A percentile compares a stretch with the other conserved stretches of the same genome.
Evolutionary conservation across 257 asterid species (phyloP).

Genomic region (Solanum sejunctum): DNA sequence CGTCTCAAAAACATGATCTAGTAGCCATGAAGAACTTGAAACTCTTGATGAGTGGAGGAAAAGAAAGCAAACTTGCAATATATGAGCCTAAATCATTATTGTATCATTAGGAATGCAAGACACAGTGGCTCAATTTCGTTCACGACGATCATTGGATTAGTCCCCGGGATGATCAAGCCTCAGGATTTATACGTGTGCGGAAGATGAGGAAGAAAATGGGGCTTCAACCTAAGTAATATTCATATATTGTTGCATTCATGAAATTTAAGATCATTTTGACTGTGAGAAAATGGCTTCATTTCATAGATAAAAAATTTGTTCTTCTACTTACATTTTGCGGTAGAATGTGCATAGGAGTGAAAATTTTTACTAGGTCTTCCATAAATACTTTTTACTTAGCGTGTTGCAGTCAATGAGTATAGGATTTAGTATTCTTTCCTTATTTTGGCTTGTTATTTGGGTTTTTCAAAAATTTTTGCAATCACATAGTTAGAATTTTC

Average conservation of each 20-base stretch:
- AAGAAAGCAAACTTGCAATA: constrained; percentile 45
- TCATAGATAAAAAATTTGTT: neutral
- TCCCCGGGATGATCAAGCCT: too few species aligned
- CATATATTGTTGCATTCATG: neutral
- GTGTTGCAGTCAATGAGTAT: neutral
- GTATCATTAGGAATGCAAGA: too few species aligned
- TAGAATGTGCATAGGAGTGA: neutral
- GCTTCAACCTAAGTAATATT: too few species aligned
- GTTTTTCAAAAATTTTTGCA: too few species aligned
- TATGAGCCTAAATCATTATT: constrained; percentile 17
- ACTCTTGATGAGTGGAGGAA: constrained; percentile 37
- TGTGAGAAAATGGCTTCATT: neutral
- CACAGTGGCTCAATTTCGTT: neutral
- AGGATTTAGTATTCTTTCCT: neutral
- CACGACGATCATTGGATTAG: constrained; percentile 58
- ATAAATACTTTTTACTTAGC: neutral
- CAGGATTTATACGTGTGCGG: too few species aligned
- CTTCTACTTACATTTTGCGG: neutral
- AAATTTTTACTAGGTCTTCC: neutral
- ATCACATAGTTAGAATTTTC: too few species aligned
- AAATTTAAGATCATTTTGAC: neutral
- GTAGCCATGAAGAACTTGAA: constrained; percentile 57
- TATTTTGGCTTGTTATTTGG: neutral
- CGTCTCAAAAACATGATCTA: constrained; percentile 52
- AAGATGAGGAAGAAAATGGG: too few species aligned